Base-by-base conservation (phyloP, 495 filamentous ascomycete species). In the Daldinia grandis region DNA sequence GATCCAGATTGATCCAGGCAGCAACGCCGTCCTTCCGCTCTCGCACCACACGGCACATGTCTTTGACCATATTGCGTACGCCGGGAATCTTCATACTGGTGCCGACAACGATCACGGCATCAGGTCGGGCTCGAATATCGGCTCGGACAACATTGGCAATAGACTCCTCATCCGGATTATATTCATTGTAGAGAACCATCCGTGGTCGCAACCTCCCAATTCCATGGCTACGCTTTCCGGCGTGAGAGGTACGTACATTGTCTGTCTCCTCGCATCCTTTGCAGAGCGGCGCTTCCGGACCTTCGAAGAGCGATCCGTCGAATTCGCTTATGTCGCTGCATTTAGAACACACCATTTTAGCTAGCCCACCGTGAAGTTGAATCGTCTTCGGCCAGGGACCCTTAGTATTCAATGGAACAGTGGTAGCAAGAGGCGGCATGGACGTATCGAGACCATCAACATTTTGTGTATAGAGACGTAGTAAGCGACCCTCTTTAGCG, bases 171-270 rank as follows among this genome's bases (percentile, higher is more conserved):
- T 99, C 95, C 0, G 95, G 95, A 75, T 97, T 97, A 77, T 93
- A 90, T 78, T 99, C 95, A 79, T 99, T 97, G 82, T 99, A 99
- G 25, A 99, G 84, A 1, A 98, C 94, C 79, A 99, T 97, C 24
- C 95, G 89, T 17, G 95, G 95, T 25, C 95, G 89, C 64, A 99
- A 83, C 59, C 92, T 88, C 28, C 95, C 95, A 62, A 99, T 91
- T 1, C 95, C 95, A 77, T 98, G 96, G 76, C 94, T 97, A 56
- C 95, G 88, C 77, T 97, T 94, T 37, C 94, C 94, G 4, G 90
- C 90, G 67, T 88, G 83, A n/a, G 87, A 87, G 0, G 88, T 88
- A 61, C 95, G 91, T 28, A 92, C 87, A 55, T 87, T 79, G 69
- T 99, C 94, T 58, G 88, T 88, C 62, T 87, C 88, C 47, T 86